phyloP scores from a whole-genome alignment of 1,139 yeast species.

The Geotrichum fermentans region DNA sequence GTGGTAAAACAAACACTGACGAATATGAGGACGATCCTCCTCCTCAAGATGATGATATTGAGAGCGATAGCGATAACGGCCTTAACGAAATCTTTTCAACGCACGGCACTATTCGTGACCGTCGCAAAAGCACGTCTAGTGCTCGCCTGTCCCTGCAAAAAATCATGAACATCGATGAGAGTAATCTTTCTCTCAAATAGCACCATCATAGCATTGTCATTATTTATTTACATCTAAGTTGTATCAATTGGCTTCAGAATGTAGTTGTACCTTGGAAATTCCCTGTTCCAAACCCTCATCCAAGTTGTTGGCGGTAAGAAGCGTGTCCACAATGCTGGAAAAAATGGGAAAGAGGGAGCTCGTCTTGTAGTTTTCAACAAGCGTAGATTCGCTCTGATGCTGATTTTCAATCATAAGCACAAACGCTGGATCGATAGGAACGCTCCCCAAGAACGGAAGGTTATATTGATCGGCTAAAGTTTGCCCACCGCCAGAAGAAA shows the following conservation, averaged over 20 bases:
- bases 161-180: conserved; percentile 6
- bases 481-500: conserved; percentile 91
- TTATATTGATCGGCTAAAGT: conserved; percentile 55
- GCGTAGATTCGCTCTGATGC: conserved; percentile 18
- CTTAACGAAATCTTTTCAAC: neutral
- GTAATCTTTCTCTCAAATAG: neutral
- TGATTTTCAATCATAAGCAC: conserved; percentile 70
- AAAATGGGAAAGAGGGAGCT: conserved; percentile 46
- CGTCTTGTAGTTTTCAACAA: conserved; percentile 41
- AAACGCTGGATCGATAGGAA: conserved; percentile 91
- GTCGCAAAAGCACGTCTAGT: conserved; percentile 13
- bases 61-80: conserved; percentile 5
- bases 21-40: neutral
- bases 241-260: neutral
- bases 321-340: conserved; percentile 44
- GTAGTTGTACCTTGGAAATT: neutral
- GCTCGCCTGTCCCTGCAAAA: conserved; percentile 16
- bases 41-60: neutral
- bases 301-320: conserved; percentile 6
- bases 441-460: conserved; percentile 70
- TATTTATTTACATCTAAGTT: neutral
- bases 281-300: conserved; percentile 3
- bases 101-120: neutral
- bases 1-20: neutral
- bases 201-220: neutral